These are phyloP conservation scores for Fusarium sp. DNA, from an alignment of 2,329 filamentous ascomycete species.

Conservation along the genomic window DNA sequence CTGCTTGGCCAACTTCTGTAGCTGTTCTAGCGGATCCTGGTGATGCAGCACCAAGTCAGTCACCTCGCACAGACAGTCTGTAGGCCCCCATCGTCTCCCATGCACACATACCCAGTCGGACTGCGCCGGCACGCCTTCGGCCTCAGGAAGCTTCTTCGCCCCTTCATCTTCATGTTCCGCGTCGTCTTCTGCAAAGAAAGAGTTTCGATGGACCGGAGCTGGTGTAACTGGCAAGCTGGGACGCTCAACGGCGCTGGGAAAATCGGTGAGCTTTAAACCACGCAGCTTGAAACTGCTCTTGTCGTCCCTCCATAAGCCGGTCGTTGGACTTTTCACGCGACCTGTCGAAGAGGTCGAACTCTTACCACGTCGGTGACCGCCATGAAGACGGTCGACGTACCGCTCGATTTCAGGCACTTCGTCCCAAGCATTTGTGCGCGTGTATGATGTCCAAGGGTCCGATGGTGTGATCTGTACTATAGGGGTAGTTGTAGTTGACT, in stretches of 20 bases:
- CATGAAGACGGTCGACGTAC: slow-evolving; percentile 83
- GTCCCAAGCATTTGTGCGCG: slow-evolving; percentile 92
- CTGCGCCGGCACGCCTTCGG: slow-evolving; percentile 87
- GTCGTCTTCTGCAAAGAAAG: slow-evolving; percentile 70
- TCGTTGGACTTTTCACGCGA: slow-evolving; percentile 35
- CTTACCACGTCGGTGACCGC: slow-evolving; percentile 64
- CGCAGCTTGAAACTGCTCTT: slow-evolving; percentile 20
- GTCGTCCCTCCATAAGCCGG: slow-evolving; percentile 23
- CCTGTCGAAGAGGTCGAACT: slow-evolving; percentile 46
- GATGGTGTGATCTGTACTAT: slow-evolving; percentile 60
- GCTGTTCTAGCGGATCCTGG: slow-evolving; percentile 76
- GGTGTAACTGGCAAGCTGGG: slow-evolving; percentile 93
- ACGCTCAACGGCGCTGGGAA: slow-evolving; percentile 83
- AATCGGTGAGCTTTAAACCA: slow-evolving; percentile 82
- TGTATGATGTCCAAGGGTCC: slow-evolving; percentile 78
- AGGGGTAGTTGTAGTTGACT: slow-evolving; percentile 62
- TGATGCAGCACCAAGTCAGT: slow-evolving; percentile 63
- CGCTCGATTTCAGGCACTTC: slow-evolving; percentile 86
- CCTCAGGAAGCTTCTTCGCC: slow-evolving; percentile 73
- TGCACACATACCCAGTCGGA: slow-evolving; percentile 92
- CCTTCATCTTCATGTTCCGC: slow-evolving; percentile 60
- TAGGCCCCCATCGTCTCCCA: slow-evolving; percentile 60
- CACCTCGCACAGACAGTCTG: slow-evolving; percentile 66
- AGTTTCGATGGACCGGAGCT: slow-evolving; percentile 77
- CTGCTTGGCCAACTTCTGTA: slow-evolving; percentile 75